These are phyloP conservation scores for Penicillium griseofulvum DNA, from an alignment of 2,329 filamentous ascomycete species.

Conservation along the genomic window DNA sequence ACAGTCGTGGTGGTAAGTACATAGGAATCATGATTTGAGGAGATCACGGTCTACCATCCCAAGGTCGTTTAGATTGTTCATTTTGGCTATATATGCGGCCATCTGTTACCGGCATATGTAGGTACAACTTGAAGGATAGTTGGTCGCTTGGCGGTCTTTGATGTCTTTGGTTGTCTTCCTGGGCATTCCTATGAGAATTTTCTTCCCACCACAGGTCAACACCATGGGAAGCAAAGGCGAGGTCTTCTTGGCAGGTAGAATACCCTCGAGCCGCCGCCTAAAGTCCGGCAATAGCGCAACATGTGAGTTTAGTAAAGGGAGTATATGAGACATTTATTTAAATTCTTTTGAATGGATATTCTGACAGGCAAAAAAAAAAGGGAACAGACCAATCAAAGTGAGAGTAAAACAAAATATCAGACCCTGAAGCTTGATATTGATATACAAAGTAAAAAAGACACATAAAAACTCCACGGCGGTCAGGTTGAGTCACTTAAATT, in stretches of 20 bases:
- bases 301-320: neutral
- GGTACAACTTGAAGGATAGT: no score
- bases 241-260: neutral
- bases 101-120: no score
- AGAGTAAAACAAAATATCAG: slow-evolving; percentile 6
- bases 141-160: no score
- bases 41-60: no score
- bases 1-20: no score
- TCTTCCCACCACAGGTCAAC: no score
- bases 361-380: slow-evolving; percentile 4
- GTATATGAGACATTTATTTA: neutral
- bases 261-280: neutral
- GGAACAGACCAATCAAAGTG: slow-evolving; percentile 1
- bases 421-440: slow-evolving; percentile 14
- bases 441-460: slow-evolving; percentile 24
- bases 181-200: no score
- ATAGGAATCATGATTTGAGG: no score
- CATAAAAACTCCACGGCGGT: slow-evolving; percentile 22
- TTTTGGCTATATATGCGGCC: no score
- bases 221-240: neutral
- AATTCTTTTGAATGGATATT: slow-evolving; percentile 18
- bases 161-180: no score
- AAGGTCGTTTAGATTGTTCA: no score
- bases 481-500: slow-evolving; percentile 15
- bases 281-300: neutral